phyloP scores from a whole-genome alignment of 2,329 filamentous ascomycete species.

The Phoma sp. region DNA sequence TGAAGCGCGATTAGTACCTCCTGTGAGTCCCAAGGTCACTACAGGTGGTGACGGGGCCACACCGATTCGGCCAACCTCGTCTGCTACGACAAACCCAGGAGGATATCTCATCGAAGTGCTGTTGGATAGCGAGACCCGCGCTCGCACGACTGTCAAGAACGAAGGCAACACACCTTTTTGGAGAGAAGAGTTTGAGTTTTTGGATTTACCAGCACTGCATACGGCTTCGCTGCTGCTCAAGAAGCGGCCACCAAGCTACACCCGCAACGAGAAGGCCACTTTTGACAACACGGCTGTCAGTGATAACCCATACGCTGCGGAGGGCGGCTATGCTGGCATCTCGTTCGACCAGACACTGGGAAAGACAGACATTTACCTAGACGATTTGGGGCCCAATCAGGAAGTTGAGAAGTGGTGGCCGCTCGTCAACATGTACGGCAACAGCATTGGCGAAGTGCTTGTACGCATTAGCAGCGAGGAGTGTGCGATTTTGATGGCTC shows the following conservation, averaged over 20 bases:
- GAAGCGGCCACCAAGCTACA: constrained; percentile 56
- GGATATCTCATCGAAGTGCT: constrained; percentile 82
- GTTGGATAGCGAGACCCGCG: constrained; percentile 78
- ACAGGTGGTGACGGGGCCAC: constrained; percentile 28
- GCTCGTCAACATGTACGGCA: constrained; percentile 76
- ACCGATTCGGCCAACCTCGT: constrained; percentile 40
- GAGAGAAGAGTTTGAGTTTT: constrained; percentile 80
- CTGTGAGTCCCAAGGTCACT: constrained; percentile 44
- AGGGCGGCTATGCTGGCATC: constrained; percentile 54
- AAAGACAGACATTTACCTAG: constrained; percentile 80
- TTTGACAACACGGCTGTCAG: constrained; percentile 42
- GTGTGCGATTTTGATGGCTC: constrained; percentile 82
- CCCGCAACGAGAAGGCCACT: constrained; percentile 43
- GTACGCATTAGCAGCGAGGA: constrained; percentile 86
- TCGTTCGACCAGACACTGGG: constrained; percentile 63
- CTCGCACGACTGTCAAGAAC: constrained; percentile 73
- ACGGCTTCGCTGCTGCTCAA: constrained; percentile 76
- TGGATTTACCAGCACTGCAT: constrained; percentile 73
- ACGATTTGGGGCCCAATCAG: constrained; percentile 76
- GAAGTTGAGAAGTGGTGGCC: constrained; percentile 87
- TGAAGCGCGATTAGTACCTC: constrained; percentile 62
- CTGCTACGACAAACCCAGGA: constrained; percentile 50
- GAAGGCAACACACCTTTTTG: constrained; percentile 79
- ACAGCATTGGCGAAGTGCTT: constrained; percentile 80
- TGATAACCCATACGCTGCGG: constrained; percentile 41